Percentiles rank a stretch among this genome's conserved stretches.
Evolutionary conservation across 2,329 filamentous ascomycete genomes (phyloP).

Genomic region (Penicillium sp.): DNA sequence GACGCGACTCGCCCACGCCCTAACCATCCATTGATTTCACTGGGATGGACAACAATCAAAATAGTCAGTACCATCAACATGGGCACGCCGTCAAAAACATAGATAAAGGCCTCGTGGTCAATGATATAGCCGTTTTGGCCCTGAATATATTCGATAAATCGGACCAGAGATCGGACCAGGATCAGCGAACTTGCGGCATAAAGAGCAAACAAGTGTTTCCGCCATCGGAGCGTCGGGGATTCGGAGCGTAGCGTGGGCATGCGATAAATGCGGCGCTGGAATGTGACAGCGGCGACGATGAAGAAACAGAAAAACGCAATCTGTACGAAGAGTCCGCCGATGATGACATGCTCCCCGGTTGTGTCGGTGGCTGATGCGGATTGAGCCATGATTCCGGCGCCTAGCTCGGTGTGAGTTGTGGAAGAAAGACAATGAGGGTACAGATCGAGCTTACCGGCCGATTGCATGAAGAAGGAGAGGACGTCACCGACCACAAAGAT

Average conservation of each 20-base stretch:
- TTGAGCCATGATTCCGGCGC: neutral
- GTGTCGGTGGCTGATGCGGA: neutral
- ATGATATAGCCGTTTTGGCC: conserved; percentile 18
- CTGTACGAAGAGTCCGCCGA: conserved; percentile 29
- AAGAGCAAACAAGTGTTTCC: conserved; percentile 30
- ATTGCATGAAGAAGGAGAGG: conserved; percentile 30
- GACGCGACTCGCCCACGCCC: too few relatives aligned
- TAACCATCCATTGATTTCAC: too few relatives aligned
- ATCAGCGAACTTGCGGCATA: conserved; percentile 17
- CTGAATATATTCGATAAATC: conserved; percentile 20
- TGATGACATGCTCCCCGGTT: conserved; percentile 23
- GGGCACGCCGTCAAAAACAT: conserved; percentile 19
- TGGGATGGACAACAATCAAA: neutral
- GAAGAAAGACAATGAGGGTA: conserved; percentile 21
- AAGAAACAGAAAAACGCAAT: conserved; percentile 29
- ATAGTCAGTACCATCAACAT: conserved; percentile 14
- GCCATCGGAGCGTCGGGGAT: conserved; percentile 28
- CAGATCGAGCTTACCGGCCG: conserved; percentile 19
- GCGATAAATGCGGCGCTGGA: conserved; percentile 25
- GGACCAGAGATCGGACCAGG: conserved; percentile 19
- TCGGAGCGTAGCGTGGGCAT: conserved; percentile 25
- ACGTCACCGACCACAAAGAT: conserved; percentile 31
- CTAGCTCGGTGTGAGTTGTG: neutral
- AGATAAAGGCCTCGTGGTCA: conserved; percentile 18
- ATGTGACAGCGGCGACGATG: conserved; percentile 20